Base-by-base conservation (phyloP, 306 rosid genomes). In the Crotalaria pallida region DNA sequence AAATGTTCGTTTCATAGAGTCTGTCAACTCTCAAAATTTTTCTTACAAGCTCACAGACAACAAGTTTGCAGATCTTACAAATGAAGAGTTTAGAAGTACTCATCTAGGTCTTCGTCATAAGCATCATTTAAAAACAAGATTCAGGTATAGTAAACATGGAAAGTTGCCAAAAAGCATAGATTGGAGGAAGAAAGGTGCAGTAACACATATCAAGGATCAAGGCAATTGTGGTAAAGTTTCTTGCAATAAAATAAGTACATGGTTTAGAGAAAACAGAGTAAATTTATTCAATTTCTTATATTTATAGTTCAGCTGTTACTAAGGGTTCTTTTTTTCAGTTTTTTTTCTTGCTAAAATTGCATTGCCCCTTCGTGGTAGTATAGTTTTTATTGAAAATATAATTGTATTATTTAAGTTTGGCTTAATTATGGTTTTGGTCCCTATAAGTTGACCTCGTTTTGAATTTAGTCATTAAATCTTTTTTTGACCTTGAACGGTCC, bases 151-250 rank as follows among this genome's bases (percentile, higher is more conserved):
- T 11, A 41, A 58, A 12, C 53, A 56, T 27, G 50, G 19, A 31
- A 34, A 40, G 41, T 75, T 76, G 52, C 91, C 87, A 17, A 33
- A 60, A 56, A 47, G 52, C 45, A 70, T 89, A 47, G 92, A 89
- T 69, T 89, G 98, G 96, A 88, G 96, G 83, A 68, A 76, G 60
- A 74, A 73, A 26, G 89, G 90, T 10, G 86, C 87, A 3, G 83
- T 86, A 58, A 86, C 92, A 47, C 83, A 68, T 4, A 9, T 92
- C 71, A 92, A 85, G 76, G 68, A 92, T 75, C 96, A 89, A 81
- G 89, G 96, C 77, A 31, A 48, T 43, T 88, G 98, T 43, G 96
- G 96, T 92, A 92, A 56, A 45, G 31, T 75, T 71, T 72, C 49
- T 65, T 47, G 34, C 49, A 52, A 67, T 23, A 29, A 15, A 57